These are phyloP conservation scores for Arthroderma sp. DNA, from an alignment of 2,329 filamentous ascomycete genomes.

Conservation along the genomic window DNA sequence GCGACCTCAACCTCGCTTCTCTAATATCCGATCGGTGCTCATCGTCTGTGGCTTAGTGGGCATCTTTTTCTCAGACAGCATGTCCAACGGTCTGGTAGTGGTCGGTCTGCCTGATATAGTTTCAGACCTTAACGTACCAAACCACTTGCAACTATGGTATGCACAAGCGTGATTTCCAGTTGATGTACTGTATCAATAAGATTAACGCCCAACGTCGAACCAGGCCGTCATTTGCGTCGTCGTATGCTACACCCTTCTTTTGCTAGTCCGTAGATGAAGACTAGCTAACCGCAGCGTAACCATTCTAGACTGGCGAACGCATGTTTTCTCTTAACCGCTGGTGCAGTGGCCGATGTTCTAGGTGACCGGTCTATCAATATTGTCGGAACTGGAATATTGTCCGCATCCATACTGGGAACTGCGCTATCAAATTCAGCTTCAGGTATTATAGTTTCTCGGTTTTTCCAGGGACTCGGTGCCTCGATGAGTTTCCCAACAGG, in stretches of 20 bases:
- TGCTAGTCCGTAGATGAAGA: neutral
- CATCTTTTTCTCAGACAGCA: conserved; percentile 16
- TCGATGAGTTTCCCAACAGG: conserved; percentile 35
- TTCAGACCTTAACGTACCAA: conserved; percentile 19
- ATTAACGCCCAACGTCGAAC: neutral
- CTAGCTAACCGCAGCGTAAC: too few relatives aligned
- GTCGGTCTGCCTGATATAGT: conserved; percentile 33
- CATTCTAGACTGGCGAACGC: conserved; percentile 21
- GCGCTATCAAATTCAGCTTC: conserved; percentile 24
- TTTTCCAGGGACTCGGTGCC: conserved; percentile 31
- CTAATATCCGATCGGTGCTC: conserved; percentile 3
- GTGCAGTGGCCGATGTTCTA: conserved; percentile 37
- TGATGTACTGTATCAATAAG: neutral
- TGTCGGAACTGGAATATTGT: conserved; percentile 30
- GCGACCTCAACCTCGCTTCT: conserved; percentile 2
- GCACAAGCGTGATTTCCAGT: neutral
- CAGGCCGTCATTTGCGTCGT: conserved; percentile 7
- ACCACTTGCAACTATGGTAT: conserved; percentile 8
- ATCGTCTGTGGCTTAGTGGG: conserved; percentile 6
- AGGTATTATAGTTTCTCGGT: conserved; percentile 34
- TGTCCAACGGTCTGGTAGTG: conserved; percentile 28
- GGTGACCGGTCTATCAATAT: conserved; percentile 35
- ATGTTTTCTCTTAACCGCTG: conserved; percentile 35
- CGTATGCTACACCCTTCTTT: conserved; percentile 1
- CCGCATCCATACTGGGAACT: conserved; percentile 28